phyloP scores from a whole-genome alignment of 2,329 filamentous ascomycete genomes.

The Hymenoscyphus linearis region DNA sequence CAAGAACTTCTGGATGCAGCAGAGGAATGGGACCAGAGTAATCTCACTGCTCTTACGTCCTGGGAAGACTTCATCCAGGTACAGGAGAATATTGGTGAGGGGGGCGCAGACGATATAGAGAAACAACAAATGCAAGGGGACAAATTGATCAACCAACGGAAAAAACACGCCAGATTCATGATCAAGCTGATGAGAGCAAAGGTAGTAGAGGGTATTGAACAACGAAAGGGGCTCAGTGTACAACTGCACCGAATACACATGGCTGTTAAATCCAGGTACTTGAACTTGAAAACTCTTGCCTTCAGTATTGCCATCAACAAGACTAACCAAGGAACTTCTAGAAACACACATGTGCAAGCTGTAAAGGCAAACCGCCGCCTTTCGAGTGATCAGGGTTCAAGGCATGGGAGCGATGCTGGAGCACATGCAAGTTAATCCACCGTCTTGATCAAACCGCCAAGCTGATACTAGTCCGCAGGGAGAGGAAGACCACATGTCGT shows the following conservation, averaged over 20 bases:
- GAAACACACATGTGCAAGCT: slow-evolving; percentile 1
- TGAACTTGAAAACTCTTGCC: neutral
- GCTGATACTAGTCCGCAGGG: neutral
- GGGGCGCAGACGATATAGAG: slow-evolving; percentile 7
- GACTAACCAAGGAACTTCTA: neutral
- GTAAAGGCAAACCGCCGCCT: neutral
- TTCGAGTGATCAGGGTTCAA: neutral
- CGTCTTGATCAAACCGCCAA: neutral
- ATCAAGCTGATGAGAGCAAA: slow-evolving; percentile 20
- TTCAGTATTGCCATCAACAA: neutral
- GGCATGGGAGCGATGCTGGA: neutral
- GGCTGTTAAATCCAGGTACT: slow-evolving; percentile 3
- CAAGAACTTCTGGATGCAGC: slow-evolving; percentile 11
- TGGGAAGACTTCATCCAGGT: slow-evolving; percentile 23
- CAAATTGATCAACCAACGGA: slow-evolving; percentile 12
- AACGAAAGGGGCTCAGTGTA: slow-evolving; percentile 15
- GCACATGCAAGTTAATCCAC: neutral
- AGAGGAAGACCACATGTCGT: neutral
- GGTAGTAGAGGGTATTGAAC: slow-evolving; percentile 15
- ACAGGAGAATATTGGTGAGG: neutral
- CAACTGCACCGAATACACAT: slow-evolving; percentile 17
- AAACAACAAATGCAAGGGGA: slow-evolving; percentile 6
- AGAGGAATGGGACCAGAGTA: slow-evolving; percentile 16
- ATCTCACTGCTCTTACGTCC: slow-evolving; percentile 15
- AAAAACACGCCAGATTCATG: slow-evolving; percentile 18